Percentiles rank a stretch among this genome's conserved stretches.
Conservation (phyloP, 2,329 filamentous ascomycete genomes). For the Sporothrix humicola region DNA sequence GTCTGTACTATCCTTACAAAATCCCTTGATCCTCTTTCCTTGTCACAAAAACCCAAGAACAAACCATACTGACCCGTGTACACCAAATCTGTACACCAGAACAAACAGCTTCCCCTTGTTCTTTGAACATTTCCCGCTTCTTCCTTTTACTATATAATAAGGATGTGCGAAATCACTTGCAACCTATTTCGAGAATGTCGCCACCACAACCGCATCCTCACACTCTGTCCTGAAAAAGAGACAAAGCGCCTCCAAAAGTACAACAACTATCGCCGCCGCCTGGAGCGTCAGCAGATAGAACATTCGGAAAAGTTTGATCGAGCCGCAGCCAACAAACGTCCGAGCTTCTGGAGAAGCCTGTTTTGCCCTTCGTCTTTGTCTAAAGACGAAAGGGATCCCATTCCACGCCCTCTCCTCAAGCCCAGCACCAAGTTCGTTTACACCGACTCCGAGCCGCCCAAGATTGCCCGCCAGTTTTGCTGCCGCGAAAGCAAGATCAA, state of each 20-base stretch:
- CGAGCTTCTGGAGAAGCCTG: conserved; percentile 11
- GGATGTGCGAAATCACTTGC: conserved; percentile 33
- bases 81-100: background rate
- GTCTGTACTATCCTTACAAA: too few species aligned
- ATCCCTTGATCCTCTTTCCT: too few species aligned
- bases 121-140: too few species aligned
- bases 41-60: background rate
- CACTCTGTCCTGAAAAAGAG: conserved; percentile 26
- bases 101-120: background rate
- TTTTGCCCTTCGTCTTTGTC: conserved; percentile 16
- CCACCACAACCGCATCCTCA: conserved; percentile 31
- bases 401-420: conserved; percentile 17
- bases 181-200: conserved; percentile 28
- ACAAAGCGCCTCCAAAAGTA: conserved; percentile 22
- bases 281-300: background rate
- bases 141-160: background rate
- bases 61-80: background rate
- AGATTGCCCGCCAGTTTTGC: conserved; percentile 6
- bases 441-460: conserved; percentile 8
- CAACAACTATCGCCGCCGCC: conserved; percentile 3
- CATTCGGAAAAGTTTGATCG: background rate
- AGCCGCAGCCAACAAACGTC: background rate
- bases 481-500: conserved; percentile 21
- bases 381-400: background rate
- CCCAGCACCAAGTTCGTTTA: conserved; percentile 26